These are phyloP conservation scores for Scutellaria barbata DNA, from an alignment of 257 asterid species.

Conservation along the genomic window DNA sequence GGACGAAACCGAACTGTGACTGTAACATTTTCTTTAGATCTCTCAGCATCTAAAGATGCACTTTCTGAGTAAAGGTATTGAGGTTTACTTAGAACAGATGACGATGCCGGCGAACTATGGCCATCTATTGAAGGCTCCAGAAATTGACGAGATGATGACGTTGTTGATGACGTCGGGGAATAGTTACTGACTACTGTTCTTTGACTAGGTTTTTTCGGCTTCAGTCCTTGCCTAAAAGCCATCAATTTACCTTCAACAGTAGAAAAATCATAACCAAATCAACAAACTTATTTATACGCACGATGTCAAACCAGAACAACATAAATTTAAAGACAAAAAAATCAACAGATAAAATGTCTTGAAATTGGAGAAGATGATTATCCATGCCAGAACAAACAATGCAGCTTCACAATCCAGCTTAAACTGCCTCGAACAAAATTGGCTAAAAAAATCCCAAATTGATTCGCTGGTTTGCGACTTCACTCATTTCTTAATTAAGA, in stretches of 20 bases:
- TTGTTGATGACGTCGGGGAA: conserved; percentile 84
- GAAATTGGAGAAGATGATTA: conserved; percentile 19
- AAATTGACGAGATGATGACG: conserved; percentile 79
- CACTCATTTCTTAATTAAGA: conserved; percentile 29
- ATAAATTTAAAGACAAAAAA: conserved; percentile 14
- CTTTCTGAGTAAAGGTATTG: conserved; percentile 56
- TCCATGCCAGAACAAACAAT: conserved; percentile 26
- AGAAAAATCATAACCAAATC: conserved; percentile 23
- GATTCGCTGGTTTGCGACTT: neutral
- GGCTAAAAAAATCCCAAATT: neutral
- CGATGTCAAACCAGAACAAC: neutral
- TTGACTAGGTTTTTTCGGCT: conserved; percentile 53
- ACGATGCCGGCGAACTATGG: conserved; percentile 88
- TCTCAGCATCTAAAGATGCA: conserved; percentile 55
- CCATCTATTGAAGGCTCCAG: conserved; percentile 70
- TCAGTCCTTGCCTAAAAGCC: conserved; percentile 69
- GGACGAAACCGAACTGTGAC: conserved; percentile 99
- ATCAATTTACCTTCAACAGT: conserved; percentile 42
- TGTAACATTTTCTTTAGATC: conserved; percentile 89
- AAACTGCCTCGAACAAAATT: neutral
- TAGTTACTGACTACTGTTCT: conserved; percentile 44
- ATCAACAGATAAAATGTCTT: conserved; percentile 4
- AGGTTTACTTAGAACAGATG: conserved; percentile 77
- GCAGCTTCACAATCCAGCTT: conserved; percentile 35
- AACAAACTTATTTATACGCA: conserved; percentile 13